Evolutionary conservation across 768 basidiomycete genomes (phyloP).

Genomic region (Podaxis pistillaris): DNA sequence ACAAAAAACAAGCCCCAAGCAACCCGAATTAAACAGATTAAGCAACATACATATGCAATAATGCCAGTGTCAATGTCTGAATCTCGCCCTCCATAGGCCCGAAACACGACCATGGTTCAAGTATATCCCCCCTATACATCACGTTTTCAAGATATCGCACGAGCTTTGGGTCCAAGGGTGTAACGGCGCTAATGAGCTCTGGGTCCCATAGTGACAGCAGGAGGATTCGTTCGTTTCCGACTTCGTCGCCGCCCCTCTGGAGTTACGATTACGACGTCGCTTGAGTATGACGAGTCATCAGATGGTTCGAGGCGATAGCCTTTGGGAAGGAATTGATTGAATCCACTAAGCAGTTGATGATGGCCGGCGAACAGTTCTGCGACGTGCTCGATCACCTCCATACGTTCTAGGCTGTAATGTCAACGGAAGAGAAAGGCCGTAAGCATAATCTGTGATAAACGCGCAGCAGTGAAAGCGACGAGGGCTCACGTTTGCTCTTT

Average conservation of each 20-base stretch:
- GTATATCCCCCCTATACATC: not conserved
- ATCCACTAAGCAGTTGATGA: conserved; percentile 14
- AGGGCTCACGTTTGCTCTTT: conserved; percentile 12
- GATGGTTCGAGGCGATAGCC: conserved; percentile 16
- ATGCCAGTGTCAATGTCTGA: conserved; percentile 1
- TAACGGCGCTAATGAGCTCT: not conserved
- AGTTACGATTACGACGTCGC: conserved; percentile 9
- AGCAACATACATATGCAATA: conserved; percentile 11
- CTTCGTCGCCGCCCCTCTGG: conserved; percentile 9
- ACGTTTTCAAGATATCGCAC: not conserved
- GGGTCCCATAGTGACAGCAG: not conserved
- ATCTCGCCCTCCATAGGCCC: not conserved
- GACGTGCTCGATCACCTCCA: conserved; percentile 15
- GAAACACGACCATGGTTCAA: not conserved
- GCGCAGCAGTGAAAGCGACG: not conserved
- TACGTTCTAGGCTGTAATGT: conserved; percentile 4
- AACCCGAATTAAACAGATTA: conserved; percentile 13
- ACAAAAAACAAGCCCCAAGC: not conserved
- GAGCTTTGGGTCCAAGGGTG: not conserved
- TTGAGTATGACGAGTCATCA: conserved; percentile 8
- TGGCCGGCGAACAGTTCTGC: conserved; percentile 13
- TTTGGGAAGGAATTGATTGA: conserved; percentile 15
- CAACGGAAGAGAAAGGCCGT: not conserved
- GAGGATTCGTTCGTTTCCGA: not conserved
- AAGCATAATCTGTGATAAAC: not conserved